Conservation (phyloP, 2,329 filamentous ascomycete species). For the Nemania diffusa region DNA sequence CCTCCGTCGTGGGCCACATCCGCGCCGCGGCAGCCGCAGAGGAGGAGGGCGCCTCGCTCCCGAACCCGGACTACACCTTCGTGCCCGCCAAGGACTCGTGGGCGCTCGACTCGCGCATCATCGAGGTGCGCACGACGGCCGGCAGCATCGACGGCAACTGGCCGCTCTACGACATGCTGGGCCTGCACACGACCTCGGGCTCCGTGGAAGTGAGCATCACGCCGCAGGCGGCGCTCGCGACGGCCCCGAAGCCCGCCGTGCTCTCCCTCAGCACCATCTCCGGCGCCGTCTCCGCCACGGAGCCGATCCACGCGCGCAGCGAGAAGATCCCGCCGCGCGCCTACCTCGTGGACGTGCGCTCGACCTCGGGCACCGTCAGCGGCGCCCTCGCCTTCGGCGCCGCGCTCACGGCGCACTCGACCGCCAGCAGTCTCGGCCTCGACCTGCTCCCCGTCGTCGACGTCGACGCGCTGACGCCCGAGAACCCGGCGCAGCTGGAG, state of each 20-base stretch:
- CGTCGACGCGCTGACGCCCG: constrained; percentile 33
- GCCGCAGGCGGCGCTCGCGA: constrained; percentile 53
- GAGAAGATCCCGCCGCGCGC: constrained; percentile 58
- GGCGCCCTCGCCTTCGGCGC: constrained; percentile 55
- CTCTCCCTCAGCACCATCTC: constrained; percentile 58
- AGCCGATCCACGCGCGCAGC: constrained; percentile 51
- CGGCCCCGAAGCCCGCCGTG: constrained; percentile 52
- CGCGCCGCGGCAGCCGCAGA: constrained; percentile 49
- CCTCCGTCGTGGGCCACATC: constrained; percentile 55
- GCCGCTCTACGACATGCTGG: constrained; percentile 62
- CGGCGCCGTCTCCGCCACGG: constrained; percentile 55
- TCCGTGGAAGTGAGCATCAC: constrained; percentile 54
- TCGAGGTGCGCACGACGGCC: constrained; percentile 56
- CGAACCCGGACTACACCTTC: constrained; percentile 39
- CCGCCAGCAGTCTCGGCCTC: constrained; percentile 55
- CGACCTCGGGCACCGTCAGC: constrained; percentile 57
- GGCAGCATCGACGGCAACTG: constrained; percentile 60
- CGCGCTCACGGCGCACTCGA: constrained; percentile 50
- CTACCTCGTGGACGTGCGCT: constrained; percentile 58
- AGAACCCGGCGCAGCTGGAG: constrained; percentile 47
- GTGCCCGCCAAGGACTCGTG: constrained; percentile 51
- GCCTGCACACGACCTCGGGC: constrained; percentile 58
- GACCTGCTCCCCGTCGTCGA: constrained; percentile 58
- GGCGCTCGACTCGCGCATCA: constrained; percentile 55
- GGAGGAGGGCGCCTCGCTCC: neutral